A percentile compares a stretch with the other conserved stretches of the same genome.
Evolutionary conservation across 345 rosid genomes (phyloP).

Genomic region (Eucalyptus albens): DNA sequence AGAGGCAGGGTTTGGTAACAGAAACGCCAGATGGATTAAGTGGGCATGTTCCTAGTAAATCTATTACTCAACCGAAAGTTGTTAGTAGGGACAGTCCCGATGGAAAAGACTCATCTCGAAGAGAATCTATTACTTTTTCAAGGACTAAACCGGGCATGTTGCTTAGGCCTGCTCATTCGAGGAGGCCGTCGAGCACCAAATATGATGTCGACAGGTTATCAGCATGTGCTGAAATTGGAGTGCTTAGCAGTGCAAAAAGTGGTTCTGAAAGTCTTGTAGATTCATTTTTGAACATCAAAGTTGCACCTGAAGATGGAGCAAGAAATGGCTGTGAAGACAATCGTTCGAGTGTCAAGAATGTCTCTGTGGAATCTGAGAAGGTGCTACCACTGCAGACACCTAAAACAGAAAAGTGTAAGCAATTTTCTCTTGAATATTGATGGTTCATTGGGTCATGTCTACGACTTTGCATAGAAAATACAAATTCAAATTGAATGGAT

Average conservation of each 20-base stretch:
- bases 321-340: slow-evolving; percentile 25
- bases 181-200: slow-evolving; percentile 11
- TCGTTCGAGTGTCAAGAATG: slow-evolving; percentile 21
- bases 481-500: too few relatives aligned
- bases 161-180: slow-evolving; percentile 74
- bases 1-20: slow-evolving; percentile 19
- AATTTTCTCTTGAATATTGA: background rate
- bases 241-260: slow-evolving; percentile 1
- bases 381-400: slow-evolving; percentile 27
- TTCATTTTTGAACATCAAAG: slow-evolving; percentile 6
- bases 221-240: slow-evolving; percentile 27
- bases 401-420: slow-evolving; percentile 45
- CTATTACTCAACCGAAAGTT: slow-evolving; percentile 16
- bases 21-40: slow-evolving; percentile 16
- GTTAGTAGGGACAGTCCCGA: slow-evolving; percentile 24
- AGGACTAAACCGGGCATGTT: slow-evolving; percentile 91
- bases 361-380: slow-evolving; percentile 32
- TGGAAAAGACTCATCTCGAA: slow-evolving; percentile 39
- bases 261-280: slow-evolving; percentile 13
- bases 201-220: slow-evolving; percentile 37
- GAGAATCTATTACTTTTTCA: slow-evolving; percentile 69
- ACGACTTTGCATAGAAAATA: background rate
- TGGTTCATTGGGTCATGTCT: background rate
- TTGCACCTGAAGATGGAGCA: slow-evolving; percentile 15
- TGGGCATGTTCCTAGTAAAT: slow-evolving; percentile 34